Evolutionary conservation across 2,329 filamentous ascomycete species (phyloP).

Genomic region (Neocatenulostroma microsporum): DNA sequence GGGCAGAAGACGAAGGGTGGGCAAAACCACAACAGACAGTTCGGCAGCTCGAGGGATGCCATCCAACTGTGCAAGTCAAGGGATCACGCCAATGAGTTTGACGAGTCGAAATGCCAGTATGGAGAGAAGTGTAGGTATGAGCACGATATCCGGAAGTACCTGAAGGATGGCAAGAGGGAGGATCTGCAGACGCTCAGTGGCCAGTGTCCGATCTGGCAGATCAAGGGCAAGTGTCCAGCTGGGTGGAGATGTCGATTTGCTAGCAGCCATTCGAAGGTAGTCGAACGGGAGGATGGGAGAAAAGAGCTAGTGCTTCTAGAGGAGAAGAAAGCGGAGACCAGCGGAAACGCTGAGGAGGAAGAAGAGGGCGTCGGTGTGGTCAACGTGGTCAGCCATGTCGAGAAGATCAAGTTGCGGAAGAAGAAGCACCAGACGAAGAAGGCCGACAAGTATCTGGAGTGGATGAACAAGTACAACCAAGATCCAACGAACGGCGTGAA

Average conservation of each 20-base stretch:
- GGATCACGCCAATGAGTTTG: conserved; percentile 68
- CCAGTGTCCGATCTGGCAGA: conserved; percentile 73
- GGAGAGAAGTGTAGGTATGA: conserved; percentile 73
- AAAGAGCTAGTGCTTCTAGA: conserved; percentile 71
- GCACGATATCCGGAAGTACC: conserved; percentile 79
- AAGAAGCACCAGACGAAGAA: conserved; percentile 63
- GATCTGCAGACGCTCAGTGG: conserved; percentile 71
- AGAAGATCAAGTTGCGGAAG: conserved; percentile 68
- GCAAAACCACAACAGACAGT: conserved; percentile 77
- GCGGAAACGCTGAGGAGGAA: conserved; percentile 19
- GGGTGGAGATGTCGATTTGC: conserved; percentile 96
- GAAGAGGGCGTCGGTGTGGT: conserved; percentile 55
- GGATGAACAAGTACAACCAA: conserved; percentile 60
- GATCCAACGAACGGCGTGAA: conserved; percentile 21
- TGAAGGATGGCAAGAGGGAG: conserved; percentile 70
- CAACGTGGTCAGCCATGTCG: conserved; percentile 62
- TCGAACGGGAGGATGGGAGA: conserved; percentile 67
- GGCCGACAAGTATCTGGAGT: conserved; percentile 67
- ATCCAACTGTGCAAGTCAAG: conserved; percentile 71
- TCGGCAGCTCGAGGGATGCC: conserved; percentile 70
- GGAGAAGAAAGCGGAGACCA: conserved; percentile 15
- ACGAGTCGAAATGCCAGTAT: conserved; percentile 64
- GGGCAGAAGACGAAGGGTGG: conserved; percentile 53
- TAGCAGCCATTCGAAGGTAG: conserved; percentile 75
- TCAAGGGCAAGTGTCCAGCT: conserved; percentile 65